These are phyloP conservation scores for Wickerhamomyces queroliae DNA, from an alignment of 805 yeast genomes.

Conservation along the genomic window DNA sequence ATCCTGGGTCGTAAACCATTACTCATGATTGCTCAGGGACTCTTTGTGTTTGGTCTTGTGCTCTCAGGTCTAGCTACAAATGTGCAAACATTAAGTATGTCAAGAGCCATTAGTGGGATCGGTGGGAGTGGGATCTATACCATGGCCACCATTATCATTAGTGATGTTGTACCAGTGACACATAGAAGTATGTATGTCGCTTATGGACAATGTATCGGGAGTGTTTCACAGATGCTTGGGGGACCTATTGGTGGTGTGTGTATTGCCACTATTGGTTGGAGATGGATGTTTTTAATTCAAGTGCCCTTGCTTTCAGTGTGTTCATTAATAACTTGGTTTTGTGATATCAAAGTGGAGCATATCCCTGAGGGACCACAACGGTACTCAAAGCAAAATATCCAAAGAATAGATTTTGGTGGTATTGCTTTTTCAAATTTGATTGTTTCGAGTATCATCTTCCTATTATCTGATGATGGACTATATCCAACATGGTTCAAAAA, in stretches of 20 bases:
- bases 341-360: conserved; percentile 26
- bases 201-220: conserved; percentile 33
- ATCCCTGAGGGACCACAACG: conserved; percentile 22
- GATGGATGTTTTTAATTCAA: conserved; percentile 38
- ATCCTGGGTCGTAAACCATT: conserved; percentile 49
- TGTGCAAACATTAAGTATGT: conserved; percentile 39
- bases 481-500: conserved; percentile 7
- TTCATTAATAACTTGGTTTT: conserved; percentile 19
- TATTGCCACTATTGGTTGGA: conserved; percentile 34
- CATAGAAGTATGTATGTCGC: conserved; percentile 52
- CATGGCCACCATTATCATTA: conserved; percentile 43
- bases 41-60: conserved; percentile 40
- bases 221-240: conserved; percentile 36
- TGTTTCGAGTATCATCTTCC: conserved; percentile 29
- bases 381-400: conserved; percentile 27
- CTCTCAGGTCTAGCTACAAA: conserved; percentile 34
- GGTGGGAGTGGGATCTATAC: conserved; percentile 55
- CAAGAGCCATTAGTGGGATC: conserved; percentile 52
- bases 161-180: conserved; percentile 49
- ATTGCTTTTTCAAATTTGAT: conserved; percentile 28
- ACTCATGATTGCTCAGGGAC: conserved; percentile 35
- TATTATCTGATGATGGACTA: conserved; percentile 24
- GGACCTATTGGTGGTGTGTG: conserved; percentile 39
- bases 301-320: conserved; percentile 29
- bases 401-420: conserved; percentile 36